Evolutionary conservation across 2,329 filamentous ascomycete species (phyloP), one percentile per base, ranked within the genome.

Genomic region (Phoma herbarum): DNA sequence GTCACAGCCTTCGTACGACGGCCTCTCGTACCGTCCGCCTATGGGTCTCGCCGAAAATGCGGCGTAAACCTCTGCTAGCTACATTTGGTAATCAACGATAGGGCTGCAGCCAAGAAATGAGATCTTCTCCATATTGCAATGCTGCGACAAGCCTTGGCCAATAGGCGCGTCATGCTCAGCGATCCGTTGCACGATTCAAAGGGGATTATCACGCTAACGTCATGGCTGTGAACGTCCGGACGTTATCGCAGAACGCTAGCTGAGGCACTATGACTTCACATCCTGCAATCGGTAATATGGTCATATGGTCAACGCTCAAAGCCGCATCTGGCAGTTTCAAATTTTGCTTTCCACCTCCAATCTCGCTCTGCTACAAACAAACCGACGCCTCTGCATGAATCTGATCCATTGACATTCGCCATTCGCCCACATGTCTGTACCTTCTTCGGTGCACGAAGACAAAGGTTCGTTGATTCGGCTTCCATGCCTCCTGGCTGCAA

Each of bases 361-460:
- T 35, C 16, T 35, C 16, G 16, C 3, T n/a, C 12, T 35, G 31
- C 31, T n/a, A 35, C 7, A 14, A 18, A 35, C 26, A n/a, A 35
- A 5, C 14, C 31, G 2, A n/a, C 16, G 31, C 16, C 6, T 16
- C 31, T 14, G 31, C 31, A 35, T 18, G 31, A n/a, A n/a, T 16
- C 14, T 16, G 31, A 18, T 2, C 14, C 16, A 35, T 18, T n/a
- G 31, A 35, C 14, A 16, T 18, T 35, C 16, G 16, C 16, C 31
- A 35, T 18, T 35, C 16, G 16, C 16, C 31, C n/a, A n/a, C 16
- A 37, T 37, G 35, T 37, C 35, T 14, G 6, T 37, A 11, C n/a
- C 35, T 20, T 20, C 35, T 18, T 37, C n/a, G n/a, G 8, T 37
- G 3, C 18, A 37, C n/a, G 35, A 61, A 53, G 59, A 42, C 11